A percentile compares a stretch with the other conserved stretches of the same genome.
Evolutionary conservation across 352 stramenopile genomes (phyloP).

Genomic region (Globisporangium viniferum): DNA sequence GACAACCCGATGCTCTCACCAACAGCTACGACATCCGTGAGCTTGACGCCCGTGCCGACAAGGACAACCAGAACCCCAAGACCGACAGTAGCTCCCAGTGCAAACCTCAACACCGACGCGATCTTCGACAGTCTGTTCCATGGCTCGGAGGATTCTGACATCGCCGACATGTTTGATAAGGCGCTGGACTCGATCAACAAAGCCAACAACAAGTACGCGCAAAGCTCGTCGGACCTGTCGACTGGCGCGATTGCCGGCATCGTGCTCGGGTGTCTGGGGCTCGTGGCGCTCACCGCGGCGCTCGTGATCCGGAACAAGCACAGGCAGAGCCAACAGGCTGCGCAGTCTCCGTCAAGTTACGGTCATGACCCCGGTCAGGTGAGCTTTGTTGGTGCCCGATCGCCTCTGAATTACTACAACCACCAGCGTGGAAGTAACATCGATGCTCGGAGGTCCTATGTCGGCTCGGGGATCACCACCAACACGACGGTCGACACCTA

Average conservation of each 20-base stretch:
- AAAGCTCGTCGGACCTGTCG: not conserved
- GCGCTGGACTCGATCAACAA: not conserved
- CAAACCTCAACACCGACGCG: not conserved
- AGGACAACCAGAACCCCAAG: not conserved
- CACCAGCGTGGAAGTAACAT: not conserved
- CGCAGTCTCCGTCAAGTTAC: not conserved
- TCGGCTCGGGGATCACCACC: not conserved
- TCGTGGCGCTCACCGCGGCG: not conserved
- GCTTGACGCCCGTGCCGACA: not conserved
- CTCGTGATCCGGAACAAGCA: not conserved
- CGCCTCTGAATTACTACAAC: not conserved
- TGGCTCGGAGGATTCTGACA: not conserved
- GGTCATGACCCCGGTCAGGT: not conserved
- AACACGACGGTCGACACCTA: not conserved
- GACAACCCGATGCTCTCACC: too few species aligned
- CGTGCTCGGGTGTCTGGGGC: not conserved
- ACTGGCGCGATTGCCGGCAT: not conserved
- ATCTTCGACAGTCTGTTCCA: not conserved
- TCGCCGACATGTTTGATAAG: not conserved
- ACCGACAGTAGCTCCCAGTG: not conserved
- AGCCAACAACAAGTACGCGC: not conserved
- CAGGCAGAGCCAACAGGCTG: not conserved
- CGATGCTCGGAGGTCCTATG: not conserved
- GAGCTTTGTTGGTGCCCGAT: not conserved
- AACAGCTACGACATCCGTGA: not conserved